Evolutionary conservation across 2,329 filamentous ascomycete genomes (phyloP).

Genomic region (Ascochyta koolunga): DNA sequence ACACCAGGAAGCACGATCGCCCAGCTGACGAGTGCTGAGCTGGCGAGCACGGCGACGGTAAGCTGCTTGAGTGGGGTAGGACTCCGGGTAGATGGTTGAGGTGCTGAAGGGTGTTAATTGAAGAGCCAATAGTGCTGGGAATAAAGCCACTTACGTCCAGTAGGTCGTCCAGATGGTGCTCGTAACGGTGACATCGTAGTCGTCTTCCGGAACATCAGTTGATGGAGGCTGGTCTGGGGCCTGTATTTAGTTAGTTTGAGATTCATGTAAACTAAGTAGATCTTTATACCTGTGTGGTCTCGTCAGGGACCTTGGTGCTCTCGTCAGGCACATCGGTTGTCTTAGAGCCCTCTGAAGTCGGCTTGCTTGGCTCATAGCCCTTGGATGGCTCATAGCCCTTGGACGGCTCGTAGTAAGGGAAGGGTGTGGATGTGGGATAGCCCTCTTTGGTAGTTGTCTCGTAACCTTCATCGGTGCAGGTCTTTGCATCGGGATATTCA

Average conservation of each 20-base stretch:
- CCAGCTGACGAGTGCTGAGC: background rate
- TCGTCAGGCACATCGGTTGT: background rate
- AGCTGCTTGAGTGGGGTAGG: constrained; percentile 8
- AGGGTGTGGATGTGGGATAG: constrained; percentile 3
- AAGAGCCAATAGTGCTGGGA: too few species aligned
- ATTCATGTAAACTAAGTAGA: background rate
- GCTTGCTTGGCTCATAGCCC: background rate
- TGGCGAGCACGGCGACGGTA: constrained; percentile 3
- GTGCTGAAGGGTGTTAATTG: background rate
- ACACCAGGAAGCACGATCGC: constrained; percentile 14
- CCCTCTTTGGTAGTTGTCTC: constrained; percentile 3
- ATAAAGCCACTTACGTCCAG: background rate
- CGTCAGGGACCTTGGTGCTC: background rate
- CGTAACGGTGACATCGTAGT: constrained; percentile 9
- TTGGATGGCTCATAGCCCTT: background rate
- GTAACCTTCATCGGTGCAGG: constrained; percentile 10
- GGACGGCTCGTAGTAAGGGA: background rate
- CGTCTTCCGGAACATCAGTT: background rate
- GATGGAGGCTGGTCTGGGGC: constrained; percentile 2
- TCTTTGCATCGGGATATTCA: constrained; percentile 13
- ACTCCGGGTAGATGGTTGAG: constrained; percentile 2
- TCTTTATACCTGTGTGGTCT: background rate
- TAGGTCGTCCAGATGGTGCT: constrained; percentile 12
- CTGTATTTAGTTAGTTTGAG: background rate
- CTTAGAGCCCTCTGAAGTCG: background rate